These are phyloP conservation scores for Sporisorium sorghi DNA, from an alignment of 1,284 basidiomycete genomes.

Conservation along the genomic window DNA sequence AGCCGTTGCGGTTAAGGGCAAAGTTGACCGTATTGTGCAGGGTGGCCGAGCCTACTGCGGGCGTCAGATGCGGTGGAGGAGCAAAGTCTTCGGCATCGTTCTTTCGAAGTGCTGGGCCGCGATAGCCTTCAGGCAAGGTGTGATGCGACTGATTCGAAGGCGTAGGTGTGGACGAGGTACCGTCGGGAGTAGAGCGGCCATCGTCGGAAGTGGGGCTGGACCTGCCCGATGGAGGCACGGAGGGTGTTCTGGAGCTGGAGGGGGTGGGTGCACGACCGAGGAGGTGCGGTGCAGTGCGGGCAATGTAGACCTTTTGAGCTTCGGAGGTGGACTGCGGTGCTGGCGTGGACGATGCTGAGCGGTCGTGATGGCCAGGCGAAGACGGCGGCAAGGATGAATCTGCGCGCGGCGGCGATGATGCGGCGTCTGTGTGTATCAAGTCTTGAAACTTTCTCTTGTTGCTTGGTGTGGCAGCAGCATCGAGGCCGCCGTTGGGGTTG, in stretches of 20 bases:
- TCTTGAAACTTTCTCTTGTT: constrained; percentile 41
- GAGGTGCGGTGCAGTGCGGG: constrained; percentile 58
- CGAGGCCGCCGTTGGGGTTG: not conserved
- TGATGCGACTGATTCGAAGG: constrained; percentile 39
- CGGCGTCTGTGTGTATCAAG: constrained; percentile 18
- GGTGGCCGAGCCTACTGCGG: constrained; percentile 19
- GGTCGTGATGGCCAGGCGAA: constrained; percentile 10
- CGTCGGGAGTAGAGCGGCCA: constrained; percentile 35
- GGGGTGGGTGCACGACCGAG: constrained; percentile 28
- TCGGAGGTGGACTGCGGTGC: constrained; percentile 25
- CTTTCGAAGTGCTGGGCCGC: constrained; percentile 55
- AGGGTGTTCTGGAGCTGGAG: constrained; percentile 28
- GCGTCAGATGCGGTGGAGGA: constrained; percentile 47
- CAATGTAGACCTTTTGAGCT: constrained; percentile 50
- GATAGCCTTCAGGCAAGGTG: constrained; percentile 51
- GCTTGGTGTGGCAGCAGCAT: not conserved
- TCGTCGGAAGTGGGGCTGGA: constrained; percentile 45
- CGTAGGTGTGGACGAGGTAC: constrained; percentile 13
- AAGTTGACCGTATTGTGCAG: constrained; percentile 55
- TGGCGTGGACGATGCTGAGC: constrained; percentile 32
- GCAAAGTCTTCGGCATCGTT: constrained; percentile 59
- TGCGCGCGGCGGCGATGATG: constrained; percentile 15
- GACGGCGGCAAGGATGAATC: constrained; percentile 13
- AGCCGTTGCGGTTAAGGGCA: constrained; percentile 63
- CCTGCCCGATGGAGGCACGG: constrained; percentile 29